Conservation (phyloP, 768 basidiomycete species). For the Lyophyllum semitale region DNA sequence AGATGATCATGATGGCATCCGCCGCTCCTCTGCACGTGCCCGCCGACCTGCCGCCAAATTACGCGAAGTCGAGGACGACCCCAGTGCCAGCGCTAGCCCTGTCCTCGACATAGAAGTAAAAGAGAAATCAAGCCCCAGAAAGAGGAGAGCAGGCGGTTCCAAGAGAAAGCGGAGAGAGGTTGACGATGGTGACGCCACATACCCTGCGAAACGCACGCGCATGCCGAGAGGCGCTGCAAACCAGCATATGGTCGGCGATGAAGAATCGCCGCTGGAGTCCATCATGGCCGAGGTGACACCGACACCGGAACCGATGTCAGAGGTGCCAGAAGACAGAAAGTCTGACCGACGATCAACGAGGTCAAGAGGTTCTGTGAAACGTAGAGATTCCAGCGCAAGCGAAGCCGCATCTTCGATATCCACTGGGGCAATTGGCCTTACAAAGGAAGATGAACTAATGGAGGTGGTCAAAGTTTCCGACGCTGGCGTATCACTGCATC, state of each 20-base stretch:
- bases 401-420: constrained; percentile 42
- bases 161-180: constrained; percentile 62
- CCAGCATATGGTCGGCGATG: constrained; percentile 34
- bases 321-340: constrained; percentile 35
- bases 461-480: constrained; percentile 15
- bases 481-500: constrained; percentile 5
- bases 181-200: constrained; percentile 67
- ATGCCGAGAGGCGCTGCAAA: constrained; percentile 44
- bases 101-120: constrained; percentile 40
- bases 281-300: constrained; percentile 19
- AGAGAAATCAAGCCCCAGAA: constrained; percentile 53
- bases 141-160: constrained; percentile 44
- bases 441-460: constrained; percentile 12
- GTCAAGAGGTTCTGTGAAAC: constrained; percentile 38
- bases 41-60: constrained; percentile 51
- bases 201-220: constrained; percentile 70
- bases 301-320: constrained; percentile 31
- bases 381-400: constrained; percentile 55
- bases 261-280: constrained; percentile 39
- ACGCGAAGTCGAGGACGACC: constrained; percentile 47
- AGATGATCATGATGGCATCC: constrained; percentile 48
- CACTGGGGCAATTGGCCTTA: constrained; percentile 9
- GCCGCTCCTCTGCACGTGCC: constrained; percentile 44
- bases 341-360: constrained; percentile 50
- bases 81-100: constrained; percentile 28